Evolutionary conservation across 2,329 filamentous ascomycete genomes (phyloP).

Genomic region (Lecanoromycetidae sp.): DNA sequence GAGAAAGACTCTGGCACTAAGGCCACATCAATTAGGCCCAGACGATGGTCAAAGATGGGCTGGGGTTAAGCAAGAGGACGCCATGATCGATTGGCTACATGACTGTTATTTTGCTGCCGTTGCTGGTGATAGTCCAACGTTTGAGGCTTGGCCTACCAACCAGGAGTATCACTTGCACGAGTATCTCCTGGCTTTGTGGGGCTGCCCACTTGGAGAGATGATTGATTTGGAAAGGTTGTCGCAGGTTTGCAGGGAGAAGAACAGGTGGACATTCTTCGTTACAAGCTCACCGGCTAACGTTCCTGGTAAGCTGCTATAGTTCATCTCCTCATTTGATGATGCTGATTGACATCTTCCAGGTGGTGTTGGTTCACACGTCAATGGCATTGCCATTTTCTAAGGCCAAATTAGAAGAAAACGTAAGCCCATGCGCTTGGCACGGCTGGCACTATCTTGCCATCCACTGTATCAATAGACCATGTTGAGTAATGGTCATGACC

Average conservation of each 20-base stretch:
- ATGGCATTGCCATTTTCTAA: slow-evolving; percentile 11
- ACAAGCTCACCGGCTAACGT: slow-evolving; percentile 26
- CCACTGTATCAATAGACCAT: too few relatives aligned
- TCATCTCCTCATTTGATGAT: neutral
- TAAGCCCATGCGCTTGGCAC: too few relatives aligned
- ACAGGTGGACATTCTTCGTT: slow-evolving; percentile 26
- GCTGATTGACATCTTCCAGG: neutral
- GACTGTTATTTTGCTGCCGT: slow-evolving; percentile 50
- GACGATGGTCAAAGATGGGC: slow-evolving; percentile 31
- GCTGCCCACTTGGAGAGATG: slow-evolving; percentile 26
- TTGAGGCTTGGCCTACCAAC: slow-evolving; percentile 44
- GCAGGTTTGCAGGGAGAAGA: slow-evolving; percentile 22
- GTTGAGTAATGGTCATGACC: too few relatives aligned
- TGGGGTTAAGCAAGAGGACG: slow-evolving; percentile 35
- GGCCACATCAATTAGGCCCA: slow-evolving; percentile 18
- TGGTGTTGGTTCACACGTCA: slow-evolving; percentile 10
- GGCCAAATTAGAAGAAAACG: too few relatives aligned
- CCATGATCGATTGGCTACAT: slow-evolving; percentile 48
- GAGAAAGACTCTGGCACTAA: slow-evolving; percentile 13
- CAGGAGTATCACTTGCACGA: slow-evolving; percentile 21
- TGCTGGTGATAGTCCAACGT: slow-evolving; percentile 43
- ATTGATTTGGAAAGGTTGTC: slow-evolving; percentile 27
- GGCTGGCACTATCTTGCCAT: too few relatives aligned
- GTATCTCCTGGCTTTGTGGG: slow-evolving; percentile 23
- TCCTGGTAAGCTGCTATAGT: slow-evolving; percentile 9